phyloP scores from a whole-genome alignment of 352 stramenopile species.

The Globisporangium carolinianum region DNA sequence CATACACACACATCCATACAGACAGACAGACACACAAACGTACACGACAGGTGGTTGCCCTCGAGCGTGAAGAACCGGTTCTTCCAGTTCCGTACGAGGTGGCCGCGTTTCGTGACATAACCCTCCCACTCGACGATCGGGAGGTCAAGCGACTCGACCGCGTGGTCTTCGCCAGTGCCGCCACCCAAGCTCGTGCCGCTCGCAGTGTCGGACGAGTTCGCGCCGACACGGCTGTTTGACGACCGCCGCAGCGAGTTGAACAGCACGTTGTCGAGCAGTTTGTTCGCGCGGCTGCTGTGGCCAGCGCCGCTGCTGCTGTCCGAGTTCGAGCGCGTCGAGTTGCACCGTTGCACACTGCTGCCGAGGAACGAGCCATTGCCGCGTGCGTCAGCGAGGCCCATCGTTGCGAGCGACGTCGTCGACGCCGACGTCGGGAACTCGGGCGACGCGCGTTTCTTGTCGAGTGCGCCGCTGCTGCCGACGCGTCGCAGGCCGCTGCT shows the following conservation, averaged over 20 bases:
- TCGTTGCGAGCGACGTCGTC: conserved; percentile 47
- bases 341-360: conserved; percentile 10
- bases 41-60: conserved; percentile 80
- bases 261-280: conserved; percentile 29
- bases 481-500: conserved; percentile 49
- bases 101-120: conserved; percentile 86
- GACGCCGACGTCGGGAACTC: conserved; percentile 42
- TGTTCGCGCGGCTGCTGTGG: conserved; percentile 30
- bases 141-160: conserved; percentile 75
- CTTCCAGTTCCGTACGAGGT: conserved; percentile 87
- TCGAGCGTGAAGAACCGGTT: conserved; percentile 85
- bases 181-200: not conserved
- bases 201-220: conserved; percentile 5
- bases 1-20: too few species aligned
- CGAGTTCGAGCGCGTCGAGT: conserved; percentile 26
- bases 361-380: conserved; percentile 14
- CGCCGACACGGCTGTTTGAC: conserved; percentile 29
- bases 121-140: conserved; percentile 87
- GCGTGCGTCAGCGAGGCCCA: conserved; percentile 15
- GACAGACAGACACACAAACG: conserved; percentile 1
- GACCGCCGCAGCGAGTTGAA: conserved; percentile 54
- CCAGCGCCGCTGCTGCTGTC: conserved; percentile 38
- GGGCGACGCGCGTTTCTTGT: conserved; percentile 25
- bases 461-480: conserved; percentile 57
- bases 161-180: conserved; percentile 34